These are phyloP conservation scores for Suillus decipiens DNA, from an alignment of 768 basidiomycete species.

Conservation along the genomic window DNA sequence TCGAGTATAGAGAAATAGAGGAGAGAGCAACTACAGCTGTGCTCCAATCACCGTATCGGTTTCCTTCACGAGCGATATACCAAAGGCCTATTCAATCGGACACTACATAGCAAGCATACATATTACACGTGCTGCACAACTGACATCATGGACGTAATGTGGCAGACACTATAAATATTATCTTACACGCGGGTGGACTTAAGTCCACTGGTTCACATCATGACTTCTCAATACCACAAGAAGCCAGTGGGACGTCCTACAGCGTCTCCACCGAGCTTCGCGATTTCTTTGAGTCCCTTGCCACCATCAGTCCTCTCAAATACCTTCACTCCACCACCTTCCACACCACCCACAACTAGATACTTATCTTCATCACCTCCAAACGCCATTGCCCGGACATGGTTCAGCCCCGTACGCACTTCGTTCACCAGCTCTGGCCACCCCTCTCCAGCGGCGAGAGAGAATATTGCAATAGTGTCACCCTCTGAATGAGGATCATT, in stretches of 20 bases:
- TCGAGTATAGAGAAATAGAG: too few relatives aligned
- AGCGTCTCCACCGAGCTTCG: constrained; percentile 36
- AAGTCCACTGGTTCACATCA: neutral
- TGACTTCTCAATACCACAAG: constrained; percentile 35
- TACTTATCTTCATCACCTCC: constrained; percentile 62
- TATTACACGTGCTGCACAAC: neutral
- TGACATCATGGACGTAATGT: neutral
- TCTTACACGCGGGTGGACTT: too few relatives aligned
- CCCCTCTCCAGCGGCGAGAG: constrained; percentile 45
- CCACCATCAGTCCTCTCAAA: constrained; percentile 69
- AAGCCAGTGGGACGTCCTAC: constrained; percentile 41
- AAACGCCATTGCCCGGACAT: constrained; percentile 69
- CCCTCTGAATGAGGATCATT: constrained; percentile 70
- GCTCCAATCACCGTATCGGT: too few relatives aligned
- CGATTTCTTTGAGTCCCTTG: constrained; percentile 53
- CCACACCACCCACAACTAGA: constrained; percentile 63
- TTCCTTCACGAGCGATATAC: neutral
- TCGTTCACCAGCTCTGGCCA: constrained; percentile 56
- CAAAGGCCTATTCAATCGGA: neutral
- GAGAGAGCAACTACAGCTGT: too few relatives aligned
- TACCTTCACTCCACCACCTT: constrained; percentile 68
- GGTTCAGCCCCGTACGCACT: constrained; percentile 67
- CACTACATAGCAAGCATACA: neutral
- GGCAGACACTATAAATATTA: neutral
- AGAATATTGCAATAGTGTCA: constrained; percentile 73